Evolutionary conservation across 148 eudicot genomes (phyloP).

Genomic region (Camellia japonica): DNA sequence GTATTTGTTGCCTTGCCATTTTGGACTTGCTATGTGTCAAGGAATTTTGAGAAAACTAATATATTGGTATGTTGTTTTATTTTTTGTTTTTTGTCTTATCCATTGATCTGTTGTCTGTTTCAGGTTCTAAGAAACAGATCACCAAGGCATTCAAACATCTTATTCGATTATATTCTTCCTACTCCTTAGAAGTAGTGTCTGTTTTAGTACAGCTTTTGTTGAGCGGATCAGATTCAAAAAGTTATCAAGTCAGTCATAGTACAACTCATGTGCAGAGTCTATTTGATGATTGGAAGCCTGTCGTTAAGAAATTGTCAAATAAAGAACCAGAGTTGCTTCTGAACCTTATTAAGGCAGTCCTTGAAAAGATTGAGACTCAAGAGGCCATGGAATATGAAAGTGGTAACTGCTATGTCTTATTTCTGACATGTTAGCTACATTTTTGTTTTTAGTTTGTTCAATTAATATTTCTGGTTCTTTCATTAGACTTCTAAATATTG

Average conservation of each 20-base stretch:
- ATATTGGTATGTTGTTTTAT: neutral
- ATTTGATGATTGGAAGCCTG: slow-evolving; percentile 78
- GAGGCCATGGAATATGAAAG: slow-evolving; percentile 34
- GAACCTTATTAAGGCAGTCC: slow-evolving; percentile 55
- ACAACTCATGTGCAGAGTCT: slow-evolving; percentile 34
- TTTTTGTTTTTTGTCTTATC: neutral
- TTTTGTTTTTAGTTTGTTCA: slow-evolving; percentile 6
- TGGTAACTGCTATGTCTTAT: slow-evolving; percentile 40
- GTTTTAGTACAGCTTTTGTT: slow-evolving; percentile 61
- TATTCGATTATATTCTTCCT: slow-evolving; percentile 63
- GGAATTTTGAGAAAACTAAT: neutral
- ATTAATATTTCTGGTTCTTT: neutral
- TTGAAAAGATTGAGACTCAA: slow-evolving; percentile 59
- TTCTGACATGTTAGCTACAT: neutral
- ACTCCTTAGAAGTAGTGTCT: slow-evolving; percentile 60
- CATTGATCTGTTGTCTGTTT: slow-evolving; percentile 7
- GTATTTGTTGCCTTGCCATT: neutral
- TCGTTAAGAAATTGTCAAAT: slow-evolving; percentile 59
- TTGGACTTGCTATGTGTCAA: neutral
- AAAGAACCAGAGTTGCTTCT: slow-evolving; percentile 69
- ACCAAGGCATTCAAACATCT: slow-evolving; percentile 43
- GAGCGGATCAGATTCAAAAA: slow-evolving; percentile 42
- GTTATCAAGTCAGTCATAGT: slow-evolving; percentile 29
- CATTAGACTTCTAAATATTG: neutral
- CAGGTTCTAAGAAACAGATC: slow-evolving; percentile 75